Percentiles rank a stretch among this genome's conserved stretches.
Conservation (phyloP, 495 filamentous ascomycete species). For the Neurospora sp. region DNA sequence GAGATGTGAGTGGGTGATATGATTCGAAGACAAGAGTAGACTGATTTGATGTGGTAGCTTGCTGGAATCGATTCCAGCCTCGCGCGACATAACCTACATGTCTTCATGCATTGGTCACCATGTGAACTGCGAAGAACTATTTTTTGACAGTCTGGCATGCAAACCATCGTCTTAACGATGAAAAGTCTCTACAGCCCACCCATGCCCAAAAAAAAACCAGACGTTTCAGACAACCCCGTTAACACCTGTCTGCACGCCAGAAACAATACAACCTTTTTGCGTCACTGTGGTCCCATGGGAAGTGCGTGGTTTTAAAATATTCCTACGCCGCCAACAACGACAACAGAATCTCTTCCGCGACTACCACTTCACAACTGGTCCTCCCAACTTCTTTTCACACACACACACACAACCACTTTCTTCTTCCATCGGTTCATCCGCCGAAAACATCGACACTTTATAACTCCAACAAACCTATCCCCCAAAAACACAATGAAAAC, state of each 20-base stretch:
- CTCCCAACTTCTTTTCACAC: not conserved
- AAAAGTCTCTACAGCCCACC: no score
- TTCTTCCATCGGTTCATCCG: not conserved
- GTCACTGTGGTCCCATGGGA: not conserved
- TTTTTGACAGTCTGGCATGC: not conserved
- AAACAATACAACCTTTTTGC: not conserved
- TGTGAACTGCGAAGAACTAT: not conserved
- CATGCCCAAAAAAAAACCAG: no score
- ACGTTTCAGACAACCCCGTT: no score
- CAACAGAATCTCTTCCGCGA: not conserved
- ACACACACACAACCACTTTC: not conserved
- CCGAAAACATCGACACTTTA: not conserved
- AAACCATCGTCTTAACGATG: no score
- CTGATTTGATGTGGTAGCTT: not conserved
- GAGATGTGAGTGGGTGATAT: not conserved
- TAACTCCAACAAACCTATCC: not conserved
- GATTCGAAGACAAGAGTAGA: not conserved
- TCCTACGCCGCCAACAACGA: not conserved
- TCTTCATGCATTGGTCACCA: not conserved
- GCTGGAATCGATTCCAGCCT: not conserved
- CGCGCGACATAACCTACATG: not conserved
- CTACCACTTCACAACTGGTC: not conserved
- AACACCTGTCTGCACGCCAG: no score
- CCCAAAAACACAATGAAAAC: not conserved
- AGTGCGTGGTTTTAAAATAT: not conserved